Evolutionary conservation across 805 yeast genomes (phyloP), one percentile per base, ranked within the genome.

Genomic region (Debaryomyces hansenii): DNA sequence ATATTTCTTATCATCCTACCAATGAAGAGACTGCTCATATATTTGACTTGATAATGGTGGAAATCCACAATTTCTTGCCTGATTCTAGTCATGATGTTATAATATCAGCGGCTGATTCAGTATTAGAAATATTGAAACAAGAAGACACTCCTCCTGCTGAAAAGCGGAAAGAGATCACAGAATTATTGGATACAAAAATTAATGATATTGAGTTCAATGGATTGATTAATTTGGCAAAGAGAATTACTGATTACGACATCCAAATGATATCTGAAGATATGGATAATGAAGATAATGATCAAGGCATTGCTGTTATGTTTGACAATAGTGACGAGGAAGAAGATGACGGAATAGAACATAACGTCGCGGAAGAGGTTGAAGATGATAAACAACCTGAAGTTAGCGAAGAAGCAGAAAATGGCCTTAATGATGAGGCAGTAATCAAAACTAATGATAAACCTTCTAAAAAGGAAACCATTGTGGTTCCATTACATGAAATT

Each of bases 11-110:
- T 60, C 70, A 74, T 31, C 96, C 96, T 0, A 74, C 79, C 6
- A 75, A 79, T 4, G 75, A 73, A 10, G 76, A 74, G 15, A 83
- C 82, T 12, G 62, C 72, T 2, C 71, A 68, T 27, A 62, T 71
- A 0, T 86, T 83, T 60, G 85, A 82, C 37, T 60, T 71, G 37
- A 70, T 90, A n/a, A 65, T 85, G 49, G 62, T 78, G 0, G 81
- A 87, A 82, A 79, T 87, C 4, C 72, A 78, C 5, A 61, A 67
- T 2, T 69, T 73, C 14, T 64, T 87, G 34, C 86, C 84, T 10
- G 97, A 90, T 60, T 79, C 87, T n/a, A 80, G 91, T 7, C 90
- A 86, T 46, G 87, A 82, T 37, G 79, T 83, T 1, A 74, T 90
- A 2, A 60, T 82, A 16, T 84, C 94, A 3, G 87, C 90, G 4